These are phyloP conservation scores for Lichenothelia convexa DNA, from an alignment of 495 filamentous ascomycete species.

Conservation along the genomic window DNA sequence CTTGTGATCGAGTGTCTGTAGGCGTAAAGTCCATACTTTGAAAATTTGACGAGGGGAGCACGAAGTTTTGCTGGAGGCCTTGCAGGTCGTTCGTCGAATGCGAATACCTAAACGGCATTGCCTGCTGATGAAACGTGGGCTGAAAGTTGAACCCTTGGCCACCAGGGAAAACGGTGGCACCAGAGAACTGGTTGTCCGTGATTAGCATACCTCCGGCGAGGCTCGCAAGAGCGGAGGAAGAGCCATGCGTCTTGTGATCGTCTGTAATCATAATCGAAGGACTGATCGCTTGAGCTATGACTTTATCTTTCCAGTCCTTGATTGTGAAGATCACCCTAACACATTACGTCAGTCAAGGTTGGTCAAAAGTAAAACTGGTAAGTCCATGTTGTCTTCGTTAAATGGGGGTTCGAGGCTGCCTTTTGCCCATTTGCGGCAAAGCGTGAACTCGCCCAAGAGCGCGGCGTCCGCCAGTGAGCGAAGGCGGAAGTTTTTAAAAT, in stretches of 20 bases:
- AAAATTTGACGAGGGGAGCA: conserved; percentile 9
- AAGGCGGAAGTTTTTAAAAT: no score
- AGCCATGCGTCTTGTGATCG: conserved; percentile 70
- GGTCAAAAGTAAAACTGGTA: not conserved
- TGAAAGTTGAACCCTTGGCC: not conserved
- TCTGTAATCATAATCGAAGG: conserved; percentile 87
- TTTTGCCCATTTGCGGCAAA: no score
- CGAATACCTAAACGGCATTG: conserved; percentile 7
- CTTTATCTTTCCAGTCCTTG: conserved; percentile 52
- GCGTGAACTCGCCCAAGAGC: no score
- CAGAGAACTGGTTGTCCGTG: not conserved
- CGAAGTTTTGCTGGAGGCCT: conserved; percentile 7
- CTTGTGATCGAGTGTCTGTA: no score
- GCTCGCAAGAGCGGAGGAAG: not conserved
- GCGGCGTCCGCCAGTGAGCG: no score
- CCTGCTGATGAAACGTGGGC: no score
- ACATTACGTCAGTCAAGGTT: not conserved
- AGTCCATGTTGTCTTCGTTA: no score
- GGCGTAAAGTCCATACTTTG: conserved; percentile 12
- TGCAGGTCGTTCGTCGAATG: conserved; percentile 9
- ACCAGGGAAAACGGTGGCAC: not conserved
- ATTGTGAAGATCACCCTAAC: conserved; percentile 73
- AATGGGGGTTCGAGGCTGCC: no score
- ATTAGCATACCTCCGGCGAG: conserved; percentile 1
- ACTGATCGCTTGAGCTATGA: conserved; percentile 72